Base-by-base conservation (phyloP, 2,329 filamentous ascomycete genomes). In the Alternaria angustiovoidea region DNA sequence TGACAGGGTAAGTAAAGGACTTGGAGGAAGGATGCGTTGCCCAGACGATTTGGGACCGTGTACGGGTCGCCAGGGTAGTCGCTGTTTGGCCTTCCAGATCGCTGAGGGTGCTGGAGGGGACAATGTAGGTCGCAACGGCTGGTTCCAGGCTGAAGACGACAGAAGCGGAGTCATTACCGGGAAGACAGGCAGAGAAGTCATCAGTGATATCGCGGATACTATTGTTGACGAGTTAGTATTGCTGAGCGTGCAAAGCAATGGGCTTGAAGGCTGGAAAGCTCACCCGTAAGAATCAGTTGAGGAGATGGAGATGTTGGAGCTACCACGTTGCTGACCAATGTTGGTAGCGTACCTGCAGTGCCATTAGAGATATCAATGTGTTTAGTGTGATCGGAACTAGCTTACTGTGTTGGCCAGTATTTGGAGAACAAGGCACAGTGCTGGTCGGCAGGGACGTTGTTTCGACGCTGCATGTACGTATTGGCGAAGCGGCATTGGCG, bases 401-500 rank as follows among this genome's bases (percentile, higher is more conserved):
- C 57, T 51, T 38, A 63, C 57, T 28, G n/a, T 1, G 28, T 20
- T 9, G 61, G 54, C 61, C 57, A 63, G 26, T 57, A 46, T 6
- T 44, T 8, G 5, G 57, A 51, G 41, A 61, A 65, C 54, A 68
- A 52, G 39, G 68, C 53, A 59, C 74, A 76, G 63, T 73, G 72
- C 57, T 77, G 72, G 7, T 65, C 34, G 49, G 61, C 55, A 24
- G 62, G 52, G 32, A 62, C 59, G 1, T 59, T 58, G 51, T 75
- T 66, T 49, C 70, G 70, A 36, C 68, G 61, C n/a, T 77, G 58
- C 12, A 76, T 49, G 58, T 77, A 76, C 2, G 75, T 74, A 56
- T 77, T 75, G 65, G 72, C 73, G 64, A 74, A 77, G 36, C 69
- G 67, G 68, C 75, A 78, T 11, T 67, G 41, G 39, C 57, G 52